Evolutionary conservation across 768 basidiomycete genomes (phyloP), one percentile per base, ranked within the genome.

Genomic region (Mycena pura): DNA sequence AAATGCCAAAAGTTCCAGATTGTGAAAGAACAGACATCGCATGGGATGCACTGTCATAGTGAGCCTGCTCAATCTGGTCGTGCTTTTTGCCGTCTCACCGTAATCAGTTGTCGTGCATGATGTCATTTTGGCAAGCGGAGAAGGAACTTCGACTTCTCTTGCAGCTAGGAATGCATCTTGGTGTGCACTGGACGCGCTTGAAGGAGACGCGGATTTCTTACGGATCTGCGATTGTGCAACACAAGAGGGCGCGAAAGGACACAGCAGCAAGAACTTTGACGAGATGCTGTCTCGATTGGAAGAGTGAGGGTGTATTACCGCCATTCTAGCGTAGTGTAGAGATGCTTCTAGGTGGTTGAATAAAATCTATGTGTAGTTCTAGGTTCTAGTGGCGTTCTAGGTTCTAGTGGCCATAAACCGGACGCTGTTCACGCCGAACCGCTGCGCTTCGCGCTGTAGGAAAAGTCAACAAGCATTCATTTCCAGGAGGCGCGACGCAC

Each of bases 1-100:
- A 87, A 88, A 40, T 92, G 92, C 67, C 87, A 86, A 49, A 76
- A 81, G 56, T 89, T 92, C 57, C 78, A 83, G 58, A 80, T 90
- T 43, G 69, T 78, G 44, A 91, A 86, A 66, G 84, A 85, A 53
- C 77, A 78, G 64, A 68, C 67, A 46, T 72, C 74, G 40, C 73
- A 70, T 45, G 59, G 68, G 22, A 77, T 80, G 59, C 75, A 72
- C 22, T 89, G 86, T 70, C 77, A 86, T 46, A 84, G 89, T 90
- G 65, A 68, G 83, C 22, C 19, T 6, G n/a, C 27, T 46, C 13
- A 11, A 5, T 15, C 31, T 29, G 19, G n/a, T 5, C 36, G 9
- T 15, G 45, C 34, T 1, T 13, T 25, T 29, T 34, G 19, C 19
- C 9, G 24, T 32, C 31, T 61, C 22, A 62, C 3, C 4, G 31